These are phyloP conservation scores for Penicillium lividum DNA, from an alignment of 495 filamentous ascomycete species.

Conservation along the genomic window DNA sequence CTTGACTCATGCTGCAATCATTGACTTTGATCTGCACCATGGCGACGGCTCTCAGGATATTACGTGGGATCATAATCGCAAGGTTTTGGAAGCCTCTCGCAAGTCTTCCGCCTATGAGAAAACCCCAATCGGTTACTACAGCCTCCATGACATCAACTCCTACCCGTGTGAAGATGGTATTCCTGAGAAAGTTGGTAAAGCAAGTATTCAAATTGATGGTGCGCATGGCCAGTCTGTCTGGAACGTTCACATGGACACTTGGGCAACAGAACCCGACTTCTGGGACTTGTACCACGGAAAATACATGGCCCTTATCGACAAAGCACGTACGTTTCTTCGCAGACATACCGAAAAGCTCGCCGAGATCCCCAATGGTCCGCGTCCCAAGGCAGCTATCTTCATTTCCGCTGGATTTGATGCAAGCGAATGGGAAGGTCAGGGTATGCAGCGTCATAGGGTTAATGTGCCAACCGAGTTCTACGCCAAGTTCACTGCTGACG, in stretches of 20 bases:
- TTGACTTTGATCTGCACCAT: slow-evolving; percentile 97
- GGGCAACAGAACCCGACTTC: slow-evolving; percentile 79
- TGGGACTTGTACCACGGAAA: slow-evolving; percentile 80
- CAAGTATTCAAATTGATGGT: slow-evolving; percentile 87
- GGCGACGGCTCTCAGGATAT: slow-evolving; percentile 95
- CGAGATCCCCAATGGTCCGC: slow-evolving; percentile 48
- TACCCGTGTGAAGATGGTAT: slow-evolving; percentile 93
- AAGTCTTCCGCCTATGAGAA: slow-evolving; percentile 72
- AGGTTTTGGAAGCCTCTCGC: slow-evolving; percentile 55
- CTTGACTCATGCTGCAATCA: slow-evolving; percentile 89
- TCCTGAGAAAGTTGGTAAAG: slow-evolving; percentile 84
- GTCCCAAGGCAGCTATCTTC: slow-evolving; percentile 84
- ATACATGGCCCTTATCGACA: slow-evolving; percentile 74
- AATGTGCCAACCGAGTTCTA: slow-evolving; percentile 98
- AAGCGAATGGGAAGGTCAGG: slow-evolving; percentile 85
- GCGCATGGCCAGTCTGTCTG: slow-evolving; percentile 90
- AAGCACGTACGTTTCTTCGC: slow-evolving; percentile 73
- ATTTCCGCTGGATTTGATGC: slow-evolving; percentile 96
- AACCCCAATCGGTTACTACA: slow-evolving; percentile 91
- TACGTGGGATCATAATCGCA: slow-evolving; percentile 80
- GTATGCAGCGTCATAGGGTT: slow-evolving; percentile 92
- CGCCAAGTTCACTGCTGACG: slow-evolving; percentile 81
- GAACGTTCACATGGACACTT: slow-evolving; percentile 92
- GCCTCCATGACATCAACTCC: slow-evolving; percentile 95
- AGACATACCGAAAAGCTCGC: slow-evolving; percentile 64